Conservation (phyloP, 257 asterid genomes). For the Jacaranda copaia region DNA sequence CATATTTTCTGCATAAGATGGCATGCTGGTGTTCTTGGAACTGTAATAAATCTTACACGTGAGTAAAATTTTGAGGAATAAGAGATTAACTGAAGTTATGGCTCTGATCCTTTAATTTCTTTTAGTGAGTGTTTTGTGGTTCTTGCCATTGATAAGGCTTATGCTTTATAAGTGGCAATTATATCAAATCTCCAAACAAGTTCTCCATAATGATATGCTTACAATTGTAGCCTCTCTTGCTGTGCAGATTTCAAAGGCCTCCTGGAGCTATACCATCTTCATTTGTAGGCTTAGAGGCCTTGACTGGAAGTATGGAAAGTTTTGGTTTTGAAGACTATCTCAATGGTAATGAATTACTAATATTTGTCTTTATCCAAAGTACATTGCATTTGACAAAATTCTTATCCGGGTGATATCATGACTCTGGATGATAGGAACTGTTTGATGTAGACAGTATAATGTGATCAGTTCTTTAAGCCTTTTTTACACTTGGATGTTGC, state of each 20-base stretch:
- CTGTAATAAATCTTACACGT: neutral
- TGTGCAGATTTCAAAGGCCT: conserved; percentile 87
- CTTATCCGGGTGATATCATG: neutral
- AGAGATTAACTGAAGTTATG: neutral
- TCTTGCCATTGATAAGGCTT: conserved; percentile 2
- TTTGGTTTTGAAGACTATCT: conserved; percentile 86
- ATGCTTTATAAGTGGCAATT: conserved; percentile 17
- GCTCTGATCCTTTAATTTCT: conserved; percentile 13
- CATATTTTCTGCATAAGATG: neutral
- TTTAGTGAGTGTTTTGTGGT: neutral
- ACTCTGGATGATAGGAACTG: neutral
- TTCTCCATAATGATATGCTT: conserved; percentile 1
- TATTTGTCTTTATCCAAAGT: neutral
- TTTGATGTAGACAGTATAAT: neutral
- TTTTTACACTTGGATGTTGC: neutral
- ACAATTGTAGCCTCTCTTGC: conserved; percentile 18
- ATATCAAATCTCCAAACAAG: neutral
- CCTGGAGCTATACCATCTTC: conserved; percentile 87
- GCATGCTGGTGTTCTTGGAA: neutral
- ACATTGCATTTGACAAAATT: conserved; percentile 2
- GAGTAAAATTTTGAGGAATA: neutral
- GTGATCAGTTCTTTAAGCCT: neutral
- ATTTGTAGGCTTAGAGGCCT: conserved; percentile 82
- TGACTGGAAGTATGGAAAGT: conserved; percentile 74
- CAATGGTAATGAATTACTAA: conserved; percentile 57